These are phyloP conservation scores for Fusarium ramigenum DNA, from an alignment of 2,329 filamentous ascomycete genomes.

Conservation along the genomic window DNA sequence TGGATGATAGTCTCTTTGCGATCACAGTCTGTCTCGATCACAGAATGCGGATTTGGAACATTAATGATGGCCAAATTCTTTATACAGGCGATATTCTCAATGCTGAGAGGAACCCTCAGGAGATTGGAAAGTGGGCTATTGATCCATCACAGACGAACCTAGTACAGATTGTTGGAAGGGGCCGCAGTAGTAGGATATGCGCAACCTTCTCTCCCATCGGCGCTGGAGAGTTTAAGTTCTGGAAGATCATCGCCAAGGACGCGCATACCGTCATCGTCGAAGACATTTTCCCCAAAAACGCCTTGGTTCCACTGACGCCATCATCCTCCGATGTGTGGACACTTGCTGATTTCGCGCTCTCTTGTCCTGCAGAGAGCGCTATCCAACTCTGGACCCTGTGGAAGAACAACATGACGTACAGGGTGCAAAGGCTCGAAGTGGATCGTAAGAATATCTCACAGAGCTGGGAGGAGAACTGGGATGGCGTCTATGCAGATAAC, in stretches of 20 bases:
- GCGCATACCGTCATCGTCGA: constrained; percentile 71
- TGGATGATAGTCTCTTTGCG: constrained; percentile 61
- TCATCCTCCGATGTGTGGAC: constrained; percentile 82
- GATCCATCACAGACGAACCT: constrained; percentile 82
- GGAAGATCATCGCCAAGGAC: constrained; percentile 74
- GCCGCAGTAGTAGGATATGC: constrained; percentile 64
- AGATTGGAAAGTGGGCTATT: constrained; percentile 77
- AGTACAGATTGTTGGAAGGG: constrained; percentile 73
- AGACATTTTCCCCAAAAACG: constrained; percentile 72
- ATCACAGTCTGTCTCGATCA: constrained; percentile 93
- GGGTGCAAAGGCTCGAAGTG: constrained; percentile 78
- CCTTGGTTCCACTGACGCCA: constrained; percentile 73
- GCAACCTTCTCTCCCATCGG: constrained; percentile 90
- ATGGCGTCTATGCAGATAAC: constrained; percentile 70
- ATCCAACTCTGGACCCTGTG: constrained; percentile 79
- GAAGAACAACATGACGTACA: constrained; percentile 85
- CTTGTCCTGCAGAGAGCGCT: constrained; percentile 61
- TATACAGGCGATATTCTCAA: constrained; percentile 82
- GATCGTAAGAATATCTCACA: constrained; percentile 69
- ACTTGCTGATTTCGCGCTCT: constrained; percentile 77
- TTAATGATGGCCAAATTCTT: constrained; percentile 80
- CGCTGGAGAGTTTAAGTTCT: constrained; percentile 93
- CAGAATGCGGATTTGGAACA: constrained; percentile 87
- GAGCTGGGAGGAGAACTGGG: constrained; percentile 77
- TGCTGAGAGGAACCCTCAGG: constrained; percentile 71